Base-by-base conservation (phyloP, 2,329 filamentous ascomycete species). In the Pseudogymnoascus sp. region DNA sequence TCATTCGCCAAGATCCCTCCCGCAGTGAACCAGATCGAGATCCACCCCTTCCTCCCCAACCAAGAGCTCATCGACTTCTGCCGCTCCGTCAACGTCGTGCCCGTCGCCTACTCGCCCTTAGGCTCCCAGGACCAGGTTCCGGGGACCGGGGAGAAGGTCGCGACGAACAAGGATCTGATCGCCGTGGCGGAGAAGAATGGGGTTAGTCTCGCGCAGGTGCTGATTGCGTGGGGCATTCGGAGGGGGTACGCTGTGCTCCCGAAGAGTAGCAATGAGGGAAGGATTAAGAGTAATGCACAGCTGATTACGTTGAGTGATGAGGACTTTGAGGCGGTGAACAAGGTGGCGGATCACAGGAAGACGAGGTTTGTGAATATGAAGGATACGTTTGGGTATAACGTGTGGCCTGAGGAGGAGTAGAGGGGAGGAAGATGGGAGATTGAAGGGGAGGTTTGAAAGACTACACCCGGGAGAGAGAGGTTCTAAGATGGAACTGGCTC, bases 351-450 rank as follows among this genome's bases (percentile, higher is more conserved):
- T 72, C 84, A 85, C 37, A 80, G 87, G 61, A 85, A 89, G 74
- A 83, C 82, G 26, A 83, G 88, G 38, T 91, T 91, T 71, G 88
- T 91, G 64, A 90, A 91, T 77, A 91, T 91, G 88, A 91, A 89
- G 80, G 87, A 90, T 67, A 89, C 86, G 1, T 91, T 91, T 74
- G 88, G 88, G 6, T 89, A 88, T 72, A 80, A 91, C 69, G 82
- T 90, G 60, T 87, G 85, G 85, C 80, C 85, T 0, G 82, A 86
- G 70, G 84, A 86, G 77, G 65, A 61, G 60, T 63, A 38, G 33
- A 19, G 7, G 38, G 38, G n/a, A 40, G 38, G 38, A n/a, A 6
- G 37, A 40, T 40, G 37, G 19, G 19, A 19, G 19, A 19, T 19
- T 19, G n/a, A 4, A 5, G 16, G 8, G 38, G 7, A 21, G 37